Conservation (phyloP, 108 stramenopile genomes). For the Cyclotella distinguenda region DNA sequence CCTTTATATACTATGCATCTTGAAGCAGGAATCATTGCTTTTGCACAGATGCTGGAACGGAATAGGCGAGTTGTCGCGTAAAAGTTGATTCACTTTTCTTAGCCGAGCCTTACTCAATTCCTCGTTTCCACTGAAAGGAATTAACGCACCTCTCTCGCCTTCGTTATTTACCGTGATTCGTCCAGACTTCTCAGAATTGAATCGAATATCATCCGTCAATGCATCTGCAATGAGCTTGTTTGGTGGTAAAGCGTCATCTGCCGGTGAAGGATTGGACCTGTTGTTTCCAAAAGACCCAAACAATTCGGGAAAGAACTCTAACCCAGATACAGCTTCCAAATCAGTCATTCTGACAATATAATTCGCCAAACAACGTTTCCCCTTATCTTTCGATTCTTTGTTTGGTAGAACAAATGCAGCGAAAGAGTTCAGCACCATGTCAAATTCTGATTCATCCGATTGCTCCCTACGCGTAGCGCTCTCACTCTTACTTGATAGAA, state of each 20-base stretch:
- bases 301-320: slow-evolving; percentile 68
- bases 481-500: slow-evolving; percentile 3
- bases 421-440: slow-evolving; percentile 25
- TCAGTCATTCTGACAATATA: slow-evolving; percentile 80
- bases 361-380: slow-evolving; percentile 44
- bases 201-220: slow-evolving; percentile 35
- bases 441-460: not conserved
- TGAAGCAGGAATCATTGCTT: slow-evolving; percentile 29
- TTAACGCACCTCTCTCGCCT: slow-evolving; percentile 11
- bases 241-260: slow-evolving; percentile 18
- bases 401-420: slow-evolving; percentile 88
- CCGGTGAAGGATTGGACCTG: no score
- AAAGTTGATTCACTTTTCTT: slow-evolving; percentile 21
- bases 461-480: not conserved
- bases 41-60: slow-evolving; percentile 44
- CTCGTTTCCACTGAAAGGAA: slow-evolving; percentile 2
- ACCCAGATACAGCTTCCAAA: slow-evolving; percentile 74
- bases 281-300: slow-evolving; percentile 22
- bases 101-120: slow-evolving; percentile 25
- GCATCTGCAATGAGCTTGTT: slow-evolving; percentile 44
- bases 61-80: slow-evolving; percentile 30
- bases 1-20: slow-evolving; percentile 11
- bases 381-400: slow-evolving; percentile 24
- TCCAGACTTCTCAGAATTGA: not conserved
- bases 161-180: not conserved